Evolutionary conservation across 83 land plant species (phyloP), one percentile per base, ranked within the genome.

Genomic region (Picea mariana): DNA sequence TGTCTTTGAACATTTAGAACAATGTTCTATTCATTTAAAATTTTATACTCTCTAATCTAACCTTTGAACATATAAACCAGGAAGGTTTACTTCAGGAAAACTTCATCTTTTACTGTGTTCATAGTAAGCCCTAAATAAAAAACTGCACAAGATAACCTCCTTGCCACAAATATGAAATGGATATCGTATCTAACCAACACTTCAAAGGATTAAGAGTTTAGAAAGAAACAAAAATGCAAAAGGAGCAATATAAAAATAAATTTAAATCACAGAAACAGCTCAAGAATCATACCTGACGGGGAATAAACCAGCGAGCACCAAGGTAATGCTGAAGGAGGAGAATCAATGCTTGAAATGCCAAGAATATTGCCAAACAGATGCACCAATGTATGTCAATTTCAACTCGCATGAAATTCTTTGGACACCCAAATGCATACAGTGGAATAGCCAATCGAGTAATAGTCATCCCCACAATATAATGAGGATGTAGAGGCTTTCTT

Each of bases 291-390:
- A 98, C 99, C 99, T 96, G 97, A 52, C 89, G 98, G 66, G 99
- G 99, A 81, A 98, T 98, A 88, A 98, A 98, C 83, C 99, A 98
- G n/a, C 99, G 87, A 67, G 99, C 91, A 24, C 99, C 99, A 80
- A 96, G 86, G 80, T 96, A 96, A 82, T 98, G 97, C 79, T 98
- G 99, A 67, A 94, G 91, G 79, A 98, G 93, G 73, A 98, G 95
- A 78, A 98, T 69, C 21, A 85, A 67, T 18, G 94, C 94, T 86
- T 98, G 99, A 38, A 89, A 71, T 40, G 87, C 91, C 88, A 91
- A 80, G 80, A 91, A 95, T 7, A 87, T 62, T 75, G 79, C 73
- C 84, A 96, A 82, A 67, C 84, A 92, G 16, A 89, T 85, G 79
- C 98, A 96, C 98, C 98, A 98, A 17, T 62, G 82, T 34, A 84